These are phyloP conservation scores for Phytomonas sp. DNA, from an alignment of 208 protist species.

Conservation along the genomic window DNA sequence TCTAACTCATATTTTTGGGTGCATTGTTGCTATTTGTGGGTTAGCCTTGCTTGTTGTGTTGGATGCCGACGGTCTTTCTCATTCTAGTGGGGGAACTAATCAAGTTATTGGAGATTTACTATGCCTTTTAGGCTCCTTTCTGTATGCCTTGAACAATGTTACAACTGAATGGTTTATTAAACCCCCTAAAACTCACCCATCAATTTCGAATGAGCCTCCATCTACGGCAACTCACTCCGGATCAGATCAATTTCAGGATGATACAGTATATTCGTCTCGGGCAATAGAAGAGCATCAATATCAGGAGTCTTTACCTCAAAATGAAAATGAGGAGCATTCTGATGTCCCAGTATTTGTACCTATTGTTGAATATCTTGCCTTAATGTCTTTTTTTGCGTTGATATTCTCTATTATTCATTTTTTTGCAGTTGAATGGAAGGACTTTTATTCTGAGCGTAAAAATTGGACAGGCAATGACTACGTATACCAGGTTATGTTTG, in stretches of 20 bases:
- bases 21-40: constrained; percentile 69
- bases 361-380: constrained; percentile 59
- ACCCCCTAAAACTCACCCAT: constrained; percentile 7
- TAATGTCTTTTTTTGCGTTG: constrained; percentile 66
- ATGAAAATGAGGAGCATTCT: constrained; percentile 12
- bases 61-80: constrained; percentile 60
- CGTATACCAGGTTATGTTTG: constrained; percentile 75
- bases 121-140: constrained; percentile 52
- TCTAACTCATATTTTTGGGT: constrained; percentile 75
- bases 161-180: constrained; percentile 87
- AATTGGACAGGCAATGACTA: constrained; percentile 54
- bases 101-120: constrained; percentile 81
- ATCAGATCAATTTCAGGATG: neutral
- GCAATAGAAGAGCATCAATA: neutral
- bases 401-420: constrained; percentile 72
- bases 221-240: neutral
- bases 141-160: constrained; percentile 91
- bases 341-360: constrained; percentile 63
- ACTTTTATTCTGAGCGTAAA: constrained; percentile 29
- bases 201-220: neutral
- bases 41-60: constrained; percentile 67
- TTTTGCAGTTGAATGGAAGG: constrained; percentile 66
- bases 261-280: neutral
- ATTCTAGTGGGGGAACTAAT: constrained; percentile 22
- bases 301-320: neutral